Conservation (phyloP, 2,329 filamentous ascomycete species). For the Purpureocillium takamizusanense region DNA sequence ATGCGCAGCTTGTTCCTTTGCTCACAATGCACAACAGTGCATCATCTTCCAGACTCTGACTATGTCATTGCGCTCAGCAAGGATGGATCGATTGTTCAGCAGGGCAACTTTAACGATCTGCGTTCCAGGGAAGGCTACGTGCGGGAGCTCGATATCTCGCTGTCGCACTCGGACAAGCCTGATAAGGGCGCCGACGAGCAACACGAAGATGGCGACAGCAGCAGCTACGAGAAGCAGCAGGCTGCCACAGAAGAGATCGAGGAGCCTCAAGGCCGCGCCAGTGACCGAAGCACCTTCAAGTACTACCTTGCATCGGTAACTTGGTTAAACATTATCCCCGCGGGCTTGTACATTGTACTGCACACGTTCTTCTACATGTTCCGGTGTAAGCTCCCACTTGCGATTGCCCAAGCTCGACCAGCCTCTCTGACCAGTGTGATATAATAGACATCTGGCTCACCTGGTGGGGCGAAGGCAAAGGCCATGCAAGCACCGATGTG, state of each 20-base stretch:
- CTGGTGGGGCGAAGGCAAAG: conserved; percentile 20
- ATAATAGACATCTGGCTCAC: conserved; percentile 17
- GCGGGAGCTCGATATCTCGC: conserved; percentile 23
- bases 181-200: no score
- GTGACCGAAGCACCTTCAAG: conserved; percentile 16
- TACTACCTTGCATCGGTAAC: conserved; percentile 18
- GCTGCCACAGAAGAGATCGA: no score
- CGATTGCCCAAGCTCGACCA: no score
- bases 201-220: conserved; percentile 3
- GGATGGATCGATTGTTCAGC: conserved; percentile 29
- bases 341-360: conserved; percentile 7
- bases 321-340: conserved; percentile 10
- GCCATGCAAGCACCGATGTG: conserved; percentile 13
- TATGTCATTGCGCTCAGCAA: conserved; percentile 32
- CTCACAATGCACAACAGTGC: conserved; percentile 10
- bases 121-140: conserved; percentile 26
- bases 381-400: conserved; percentile 11
- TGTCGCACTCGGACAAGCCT: conserved; percentile 4
- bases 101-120: conserved; percentile 28
- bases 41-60: conserved; percentile 28
- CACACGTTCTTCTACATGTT: conserved; percentile 13
- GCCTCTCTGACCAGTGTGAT: no score
- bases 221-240: conserved; percentile 1
- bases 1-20: neutral
- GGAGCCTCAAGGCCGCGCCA: conserved; percentile 3